These are phyloP conservation scores for Exophiala calicioides DNA, from an alignment of 2,329 filamentous ascomycete species.

Conservation along the genomic window DNA sequence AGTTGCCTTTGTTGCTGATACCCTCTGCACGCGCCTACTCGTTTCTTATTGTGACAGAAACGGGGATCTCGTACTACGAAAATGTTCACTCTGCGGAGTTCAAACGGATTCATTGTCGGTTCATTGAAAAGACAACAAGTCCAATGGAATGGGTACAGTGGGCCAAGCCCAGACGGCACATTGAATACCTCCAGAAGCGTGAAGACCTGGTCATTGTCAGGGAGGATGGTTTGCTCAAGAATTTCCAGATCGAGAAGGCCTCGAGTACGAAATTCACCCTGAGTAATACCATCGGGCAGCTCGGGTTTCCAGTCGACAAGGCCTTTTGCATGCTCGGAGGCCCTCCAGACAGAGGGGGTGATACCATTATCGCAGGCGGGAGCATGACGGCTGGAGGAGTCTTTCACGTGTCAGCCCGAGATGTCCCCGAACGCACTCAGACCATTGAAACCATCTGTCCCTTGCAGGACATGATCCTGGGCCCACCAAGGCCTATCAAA, in stretches of 20 bases:
- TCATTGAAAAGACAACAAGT: conserved; percentile 33
- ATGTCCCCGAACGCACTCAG: conserved; percentile 57
- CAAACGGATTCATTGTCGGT: conserved; percentile 26
- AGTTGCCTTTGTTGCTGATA: conserved; percentile 69
- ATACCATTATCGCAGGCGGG: conserved; percentile 78
- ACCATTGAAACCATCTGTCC: conserved; percentile 64
- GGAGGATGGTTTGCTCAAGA: conserved; percentile 80
- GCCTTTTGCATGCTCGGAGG: conserved; percentile 69
- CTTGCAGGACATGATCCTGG: conserved; percentile 46
- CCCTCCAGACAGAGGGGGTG: conserved; percentile 59
- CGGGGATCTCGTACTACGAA: conserved; percentile 54
- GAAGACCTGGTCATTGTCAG: conserved; percentile 85
- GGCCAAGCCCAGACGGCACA: conserved; percentile 72
- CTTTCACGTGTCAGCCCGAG: conserved; percentile 66
- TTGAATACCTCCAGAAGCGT: conserved; percentile 60
- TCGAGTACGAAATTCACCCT: conserved; percentile 53
- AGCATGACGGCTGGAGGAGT: conserved; percentile 75
- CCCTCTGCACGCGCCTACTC: conserved; percentile 70
- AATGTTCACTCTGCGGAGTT: conserved; percentile 38
- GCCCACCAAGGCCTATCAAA: conserved; percentile 9
- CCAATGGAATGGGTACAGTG: conserved; percentile 70
- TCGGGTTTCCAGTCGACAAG: conserved; percentile 68
- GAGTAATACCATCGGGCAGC: conserved; percentile 56
- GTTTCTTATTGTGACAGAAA: conserved; percentile 67
- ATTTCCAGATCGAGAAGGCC: conserved; percentile 63